Conservation (phyloP, 768 basidiomycete species). For the Kwoniella mangroviensis region DNA sequence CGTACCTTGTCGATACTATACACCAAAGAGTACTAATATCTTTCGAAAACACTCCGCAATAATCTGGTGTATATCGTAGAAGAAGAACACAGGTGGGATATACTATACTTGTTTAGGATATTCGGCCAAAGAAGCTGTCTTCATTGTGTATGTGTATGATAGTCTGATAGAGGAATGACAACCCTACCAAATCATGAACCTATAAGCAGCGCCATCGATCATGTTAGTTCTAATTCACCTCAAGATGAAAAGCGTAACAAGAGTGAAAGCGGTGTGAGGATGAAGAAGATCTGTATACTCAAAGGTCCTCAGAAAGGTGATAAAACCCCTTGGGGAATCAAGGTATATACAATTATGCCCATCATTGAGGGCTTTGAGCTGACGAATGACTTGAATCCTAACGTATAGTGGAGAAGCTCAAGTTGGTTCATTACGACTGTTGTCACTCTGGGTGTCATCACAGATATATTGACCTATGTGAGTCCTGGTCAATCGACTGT, state of each 20-base stretch:
- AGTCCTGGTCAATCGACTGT: slow-evolving; percentile 3
- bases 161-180: too few species aligned
- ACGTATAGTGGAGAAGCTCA: slow-evolving; percentile 33
- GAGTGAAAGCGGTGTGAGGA: background rate
- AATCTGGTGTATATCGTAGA: too few species aligned
- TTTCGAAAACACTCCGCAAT: too few species aligned
- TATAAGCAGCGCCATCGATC: background rate
- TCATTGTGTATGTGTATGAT: too few species aligned
- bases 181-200: background rate
- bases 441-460: slow-evolving; percentile 36
- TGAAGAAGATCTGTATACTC: background rate
- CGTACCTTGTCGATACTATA: too few species aligned
- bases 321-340: slow-evolving; percentile 14
- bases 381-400: background rate
- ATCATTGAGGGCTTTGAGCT: background rate
- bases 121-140: too few species aligned
- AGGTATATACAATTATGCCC: background rate
- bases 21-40: too few species aligned
- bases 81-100: too few species aligned
- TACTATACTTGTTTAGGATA: too few species aligned
- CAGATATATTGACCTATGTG: slow-evolving; percentile 48
- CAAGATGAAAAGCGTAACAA: background rate
- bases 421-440: slow-evolving; percentile 44
- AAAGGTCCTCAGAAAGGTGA: background rate
- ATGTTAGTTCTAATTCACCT: background rate